A percentile compares a stretch with the other conserved stretches of the same genome.
Evolutionary conservation across 805 yeast genomes (phyloP).

Genomic region (Debaryomyces tyrocola): DNA sequence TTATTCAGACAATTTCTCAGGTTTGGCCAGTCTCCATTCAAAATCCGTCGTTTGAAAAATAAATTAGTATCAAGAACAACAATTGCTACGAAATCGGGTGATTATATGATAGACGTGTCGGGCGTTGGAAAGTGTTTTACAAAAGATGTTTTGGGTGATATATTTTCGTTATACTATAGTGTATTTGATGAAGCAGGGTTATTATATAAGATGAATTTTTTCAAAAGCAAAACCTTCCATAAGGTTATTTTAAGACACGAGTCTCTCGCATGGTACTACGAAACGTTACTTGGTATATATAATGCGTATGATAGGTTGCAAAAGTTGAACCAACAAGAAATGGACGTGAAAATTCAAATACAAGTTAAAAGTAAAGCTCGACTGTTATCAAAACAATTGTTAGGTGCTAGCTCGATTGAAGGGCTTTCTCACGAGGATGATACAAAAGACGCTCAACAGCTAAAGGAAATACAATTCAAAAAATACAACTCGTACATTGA

Average conservation of each 20-base stretch:
- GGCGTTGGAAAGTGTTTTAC: constrained; percentile 16
- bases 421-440: constrained; percentile 3
- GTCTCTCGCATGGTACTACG: constrained; percentile 67
- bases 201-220: constrained; percentile 53
- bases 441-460: constrained; percentile 5
- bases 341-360: constrained; percentile 54
- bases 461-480: constrained; percentile 35
- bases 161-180: constrained; percentile 60
- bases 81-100: not conserved
- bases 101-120: not conserved
- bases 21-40: constrained; percentile 69
- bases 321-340: constrained; percentile 46
- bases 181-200: constrained; percentile 63
- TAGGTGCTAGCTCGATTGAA: constrained; percentile 21
- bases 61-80: constrained; percentile 24
- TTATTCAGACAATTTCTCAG: constrained; percentile 67
- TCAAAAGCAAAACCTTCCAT: constrained; percentile 36
- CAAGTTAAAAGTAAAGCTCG: constrained; percentile 61
- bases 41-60: constrained; percentile 38
- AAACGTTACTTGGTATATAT: constrained; percentile 57
- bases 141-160: constrained; percentile 49
- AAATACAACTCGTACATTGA: constrained; percentile 40
- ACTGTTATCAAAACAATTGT: constrained; percentile 39
- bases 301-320: constrained; percentile 47
- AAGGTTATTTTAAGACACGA: constrained; percentile 55